phyloP scores from a whole-genome alignment of 768 basidiomycete genomes.

The Boletus vinaceobasis region DNA sequence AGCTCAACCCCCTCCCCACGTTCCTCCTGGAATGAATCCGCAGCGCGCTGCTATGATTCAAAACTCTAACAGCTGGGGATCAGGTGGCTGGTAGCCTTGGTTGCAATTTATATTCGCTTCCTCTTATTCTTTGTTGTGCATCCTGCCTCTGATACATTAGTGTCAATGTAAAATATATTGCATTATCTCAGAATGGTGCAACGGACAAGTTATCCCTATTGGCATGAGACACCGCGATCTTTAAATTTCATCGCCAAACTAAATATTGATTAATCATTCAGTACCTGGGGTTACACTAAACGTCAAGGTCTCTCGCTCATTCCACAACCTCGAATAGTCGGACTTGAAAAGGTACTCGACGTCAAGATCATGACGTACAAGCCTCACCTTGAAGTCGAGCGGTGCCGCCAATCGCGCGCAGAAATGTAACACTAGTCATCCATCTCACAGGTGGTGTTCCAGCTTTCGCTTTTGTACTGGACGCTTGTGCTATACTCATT shows the following conservation, averaged over 20 bases:
- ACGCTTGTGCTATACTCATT: constrained; percentile 26
- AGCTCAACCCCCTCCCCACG: constrained; percentile 41
- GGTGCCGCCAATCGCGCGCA: neutral
- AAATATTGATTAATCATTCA: neutral
- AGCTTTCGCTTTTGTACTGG: constrained; percentile 31
- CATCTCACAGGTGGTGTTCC: constrained; percentile 37
- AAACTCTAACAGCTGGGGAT: constrained; percentile 38
- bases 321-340: neutral
- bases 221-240: neutral
- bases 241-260: neutral
- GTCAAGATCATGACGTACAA: neutral
- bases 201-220: constrained; percentile 6
- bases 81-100: constrained; percentile 30
- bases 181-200: constrained; percentile 21
- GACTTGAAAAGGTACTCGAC: neutral
- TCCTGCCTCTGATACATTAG: constrained; percentile 18
- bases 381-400: neutral
- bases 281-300: no score
- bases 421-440: neutral
- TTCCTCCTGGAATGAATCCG: constrained; percentile 63
- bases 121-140: constrained; percentile 14
- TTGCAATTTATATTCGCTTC: constrained; percentile 15
- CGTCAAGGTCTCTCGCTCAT: neutral
- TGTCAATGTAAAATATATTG: constrained; percentile 28
- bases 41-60: constrained; percentile 66